A percentile compares a stretch with the other conserved stretches of the same genome.
Conservation (phyloP, 2,329 filamentous ascomycete genomes). For the Paecilomyces variotii region DNA sequence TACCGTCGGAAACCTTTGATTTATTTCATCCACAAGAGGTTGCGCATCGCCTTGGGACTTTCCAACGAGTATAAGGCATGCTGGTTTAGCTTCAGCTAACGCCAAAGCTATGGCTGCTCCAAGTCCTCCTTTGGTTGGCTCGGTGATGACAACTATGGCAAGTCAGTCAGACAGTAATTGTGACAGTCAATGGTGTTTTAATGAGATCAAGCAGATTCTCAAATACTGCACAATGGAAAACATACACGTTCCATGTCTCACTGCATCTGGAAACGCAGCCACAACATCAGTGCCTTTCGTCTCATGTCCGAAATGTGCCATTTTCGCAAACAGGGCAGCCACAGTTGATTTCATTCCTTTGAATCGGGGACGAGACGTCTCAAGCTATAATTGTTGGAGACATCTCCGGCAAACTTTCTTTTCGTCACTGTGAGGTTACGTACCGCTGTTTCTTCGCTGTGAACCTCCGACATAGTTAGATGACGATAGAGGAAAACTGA, state of each 20-base stretch:
- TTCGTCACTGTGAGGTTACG: background rate
- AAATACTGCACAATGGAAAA: background rate
- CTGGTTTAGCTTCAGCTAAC: conserved; percentile 18
- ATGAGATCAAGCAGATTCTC: background rate
- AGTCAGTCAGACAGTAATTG: background rate
- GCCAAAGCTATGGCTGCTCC: conserved; percentile 18
- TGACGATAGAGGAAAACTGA: background rate
- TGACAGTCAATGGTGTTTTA: background rate
- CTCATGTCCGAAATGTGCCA: conserved; percentile 16
- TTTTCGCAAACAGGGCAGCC: conserved; percentile 2
- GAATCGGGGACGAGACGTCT: background rate
- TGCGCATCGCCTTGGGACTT: conserved; percentile 16
- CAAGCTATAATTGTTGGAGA: background rate
- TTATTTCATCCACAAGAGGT: conserved; percentile 15
- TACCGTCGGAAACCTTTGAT: conserved; percentile 11
- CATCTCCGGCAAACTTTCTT: background rate
- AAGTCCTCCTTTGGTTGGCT: conserved; percentile 15
- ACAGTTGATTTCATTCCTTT: background rate
- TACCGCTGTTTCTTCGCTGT: background rate
- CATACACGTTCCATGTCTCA: conserved; percentile 24
- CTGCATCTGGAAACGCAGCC: conserved; percentile 16
- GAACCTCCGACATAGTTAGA: background rate
- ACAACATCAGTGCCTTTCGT: conserved; percentile 24
- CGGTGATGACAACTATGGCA: conserved; percentile 18
- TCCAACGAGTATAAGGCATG: conserved; percentile 20